Base-by-base conservation (phyloP, 129 eudicot species). In the Escallonia rubra region DNA sequence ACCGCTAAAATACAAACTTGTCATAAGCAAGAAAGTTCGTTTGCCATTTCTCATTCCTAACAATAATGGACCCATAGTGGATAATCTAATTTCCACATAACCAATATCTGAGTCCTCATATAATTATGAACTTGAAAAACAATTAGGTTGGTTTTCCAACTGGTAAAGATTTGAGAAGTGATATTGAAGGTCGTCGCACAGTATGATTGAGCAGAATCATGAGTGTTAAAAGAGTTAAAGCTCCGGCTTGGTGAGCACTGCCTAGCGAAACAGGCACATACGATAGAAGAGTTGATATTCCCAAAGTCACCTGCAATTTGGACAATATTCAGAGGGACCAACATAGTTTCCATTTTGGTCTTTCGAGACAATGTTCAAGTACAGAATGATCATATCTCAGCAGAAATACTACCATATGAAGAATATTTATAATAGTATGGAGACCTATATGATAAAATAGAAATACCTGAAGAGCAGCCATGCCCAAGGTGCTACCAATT, bases 161-260 rank as follows among this genome's bases (percentile, higher is more conserved):
- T 6, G 85, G 95, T 6, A 93, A 79, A 3, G 96, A 76, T 49
- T 83, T 93, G 50, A 93, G 81, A 57, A 89, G 93, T 43, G 78
- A 55, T 8, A 70, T 47, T 12, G 99, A 89, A 3, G 99, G 96
- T 16, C 85, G 85, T 12, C 96, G 86, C 39, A 89, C 69, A 13
- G 86, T 84, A 69, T 93, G 99, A 72, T 87, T 89, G 59, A 93
- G 96, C 49, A 93, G 86, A 46, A 93, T 77, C 96, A 93, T 89
- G 10, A 93, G 76, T 0, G 92, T 84, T 69, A 93, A 68, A 43
- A 93, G 81, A 11, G 95, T 93, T 59, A 93, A 68, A 6, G 99
- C 99, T 77, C 99, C 99, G 4, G 99, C 96, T 53, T 89, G 99
- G 78, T 93, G 99, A 64, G 99, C 99, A 3, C 83, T 65, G 74